phyloP scores from a whole-genome alignment of 176 grass and related monocot species.

The Cymbopogon citratus region DNA sequence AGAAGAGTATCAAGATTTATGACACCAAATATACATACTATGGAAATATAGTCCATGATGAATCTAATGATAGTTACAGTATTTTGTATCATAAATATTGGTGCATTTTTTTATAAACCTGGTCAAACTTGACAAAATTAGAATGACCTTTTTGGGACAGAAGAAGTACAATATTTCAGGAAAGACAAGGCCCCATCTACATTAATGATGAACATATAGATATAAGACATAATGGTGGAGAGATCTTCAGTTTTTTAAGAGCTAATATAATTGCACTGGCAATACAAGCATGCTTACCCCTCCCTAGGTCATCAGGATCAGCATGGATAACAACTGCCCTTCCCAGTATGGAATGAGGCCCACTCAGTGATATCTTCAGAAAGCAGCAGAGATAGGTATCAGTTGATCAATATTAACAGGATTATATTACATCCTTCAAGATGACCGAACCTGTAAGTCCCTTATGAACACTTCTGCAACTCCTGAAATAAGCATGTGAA shows the following conservation, averaged over 20 bases:
- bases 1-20: neutral
- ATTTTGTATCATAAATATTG: neutral
- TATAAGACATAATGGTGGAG: neutral
- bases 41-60: neutral
- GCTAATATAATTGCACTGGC: neutral
- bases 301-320: slow-evolving; percentile 68
- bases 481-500: slow-evolving; percentile 36
- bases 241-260: neutral
- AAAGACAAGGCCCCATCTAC: neutral
- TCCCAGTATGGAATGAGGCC: slow-evolving; percentile 56
- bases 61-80: neutral
- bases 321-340: slow-evolving; percentile 70
- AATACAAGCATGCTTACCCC: slow-evolving; percentile 41
- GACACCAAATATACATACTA: neutral
- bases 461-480: slow-evolving; percentile 61
- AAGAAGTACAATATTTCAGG: neutral
- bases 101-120: neutral
- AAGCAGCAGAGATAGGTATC: slow-evolving; percentile 11
- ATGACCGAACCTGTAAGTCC: slow-evolving; percentile 42
- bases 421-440: neutral
- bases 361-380: slow-evolving; percentile 45
- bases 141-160: neutral
- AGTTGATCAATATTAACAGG: neutral
- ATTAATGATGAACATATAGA: neutral
- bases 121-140: neutral